phyloP scores from a whole-genome alignment of 257 asterid species.

The Penstemon barbatus region DNA sequence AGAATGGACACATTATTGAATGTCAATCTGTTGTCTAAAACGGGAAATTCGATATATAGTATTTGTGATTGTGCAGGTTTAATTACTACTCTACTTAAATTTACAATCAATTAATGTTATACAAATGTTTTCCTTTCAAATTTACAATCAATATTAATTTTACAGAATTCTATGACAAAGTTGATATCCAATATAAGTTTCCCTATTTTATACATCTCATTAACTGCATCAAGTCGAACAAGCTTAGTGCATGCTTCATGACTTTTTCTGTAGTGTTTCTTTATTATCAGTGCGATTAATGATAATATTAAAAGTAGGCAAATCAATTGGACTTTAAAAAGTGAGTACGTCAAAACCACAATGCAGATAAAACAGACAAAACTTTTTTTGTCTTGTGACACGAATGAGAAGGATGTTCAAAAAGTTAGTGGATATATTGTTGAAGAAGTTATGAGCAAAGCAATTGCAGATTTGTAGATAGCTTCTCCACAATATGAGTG shows the following conservation, averaged over 20 bases:
- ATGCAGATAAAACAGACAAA: background rate
- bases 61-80: background rate
- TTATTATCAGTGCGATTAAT: background rate
- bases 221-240: background rate
- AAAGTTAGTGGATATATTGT: background rate
- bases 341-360: background rate
- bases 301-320: background rate
- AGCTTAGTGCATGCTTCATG: background rate
- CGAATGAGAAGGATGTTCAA: background rate
- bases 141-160: no score
- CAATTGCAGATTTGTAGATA: background rate
- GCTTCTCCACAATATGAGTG: background rate
- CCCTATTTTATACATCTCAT: no score
- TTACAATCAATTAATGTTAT: no score
- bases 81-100: background rate
- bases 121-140: no score
- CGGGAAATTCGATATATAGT: no score
- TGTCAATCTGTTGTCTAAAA: no score
- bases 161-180: no score
- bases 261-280: background rate
- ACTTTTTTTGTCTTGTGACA: background rate
- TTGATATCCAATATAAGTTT: no score
- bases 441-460: background rate
- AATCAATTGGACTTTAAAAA: background rate
- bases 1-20: slow-evolving; percentile 6